phyloP scores from a whole-genome alignment of 441 rosid species.

The Bruguiera hainesii region DNA sequence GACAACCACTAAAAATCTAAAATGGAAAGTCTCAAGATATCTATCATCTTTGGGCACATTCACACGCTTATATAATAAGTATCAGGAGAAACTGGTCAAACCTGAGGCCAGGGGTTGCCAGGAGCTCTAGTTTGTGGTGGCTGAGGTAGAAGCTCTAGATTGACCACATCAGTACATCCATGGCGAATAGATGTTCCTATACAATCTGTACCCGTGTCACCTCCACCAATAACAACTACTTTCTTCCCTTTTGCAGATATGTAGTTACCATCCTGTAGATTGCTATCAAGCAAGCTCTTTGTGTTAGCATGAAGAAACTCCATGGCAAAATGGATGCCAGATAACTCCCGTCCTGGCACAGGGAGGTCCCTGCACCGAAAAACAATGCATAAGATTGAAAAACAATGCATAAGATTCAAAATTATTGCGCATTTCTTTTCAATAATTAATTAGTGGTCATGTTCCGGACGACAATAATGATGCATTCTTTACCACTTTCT shows the following conservation, averaged over 20 bases:
- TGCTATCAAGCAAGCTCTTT: slow-evolving; percentile 95
- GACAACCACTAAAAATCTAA: no score
- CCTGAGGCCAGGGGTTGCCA: slow-evolving; percentile 99
- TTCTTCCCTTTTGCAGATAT: slow-evolving; percentile 94
- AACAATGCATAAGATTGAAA: slow-evolving; percentile 3
- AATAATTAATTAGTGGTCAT: no score
- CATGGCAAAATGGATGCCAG: slow-evolving; percentile 98
- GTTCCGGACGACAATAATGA: no score
- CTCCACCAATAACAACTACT: slow-evolving; percentile 99
- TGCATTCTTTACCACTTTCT: neutral
- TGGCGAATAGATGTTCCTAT: slow-evolving; percentile 98
- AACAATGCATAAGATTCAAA: slow-evolving; percentile 3
- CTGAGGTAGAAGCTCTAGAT: slow-evolving; percentile 94
- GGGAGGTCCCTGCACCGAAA: slow-evolving; percentile 87
- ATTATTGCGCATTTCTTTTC: neutral
- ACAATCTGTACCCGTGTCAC: slow-evolving; percentile 99
- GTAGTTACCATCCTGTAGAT: slow-evolving; percentile 76
- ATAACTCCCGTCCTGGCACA: slow-evolving; percentile 81
- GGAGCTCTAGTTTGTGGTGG: slow-evolving; percentile 90
- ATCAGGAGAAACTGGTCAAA: slow-evolving; percentile 16
- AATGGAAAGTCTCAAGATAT: no score
- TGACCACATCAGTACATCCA: slow-evolving; percentile 76
- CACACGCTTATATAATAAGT: neutral
- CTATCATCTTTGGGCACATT: neutral
- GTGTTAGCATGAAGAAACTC: slow-evolving; percentile 97